phyloP scores from a whole-genome alignment of 2,329 filamentous ascomycete genomes.

The Diplodia seriata region DNA sequence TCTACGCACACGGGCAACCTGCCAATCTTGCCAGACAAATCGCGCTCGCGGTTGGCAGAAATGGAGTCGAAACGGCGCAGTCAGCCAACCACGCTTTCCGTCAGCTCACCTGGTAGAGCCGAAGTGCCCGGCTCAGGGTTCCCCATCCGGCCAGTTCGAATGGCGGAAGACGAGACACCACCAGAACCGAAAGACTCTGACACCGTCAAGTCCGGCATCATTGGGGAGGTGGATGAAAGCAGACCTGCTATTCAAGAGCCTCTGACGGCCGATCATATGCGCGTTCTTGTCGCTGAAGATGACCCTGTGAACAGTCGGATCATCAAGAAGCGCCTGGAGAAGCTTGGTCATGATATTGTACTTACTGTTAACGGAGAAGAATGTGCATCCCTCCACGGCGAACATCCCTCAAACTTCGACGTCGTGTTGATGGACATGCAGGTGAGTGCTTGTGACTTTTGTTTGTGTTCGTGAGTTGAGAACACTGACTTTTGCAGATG shows the following conservation, averaged over 20 bases:
- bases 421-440: constrained; percentile 93
- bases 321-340: constrained; percentile 79
- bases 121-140: constrained; percentile 46
- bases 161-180: constrained; percentile 52
- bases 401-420: constrained; percentile 70
- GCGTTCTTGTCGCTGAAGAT: constrained; percentile 83
- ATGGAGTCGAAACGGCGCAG: constrained; percentile 41
- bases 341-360: constrained; percentile 72
- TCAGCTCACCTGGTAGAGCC: constrained; percentile 26
- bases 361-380: constrained; percentile 85
- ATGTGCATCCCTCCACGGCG: constrained; percentile 74
- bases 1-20: background rate
- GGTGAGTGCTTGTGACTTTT: constrained; percentile 57
- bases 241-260: constrained; percentile 34
- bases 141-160: constrained; percentile 54
- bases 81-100: constrained; percentile 43
- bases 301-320: constrained; percentile 88
- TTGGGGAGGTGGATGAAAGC: constrained; percentile 42
- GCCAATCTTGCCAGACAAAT: background rate
- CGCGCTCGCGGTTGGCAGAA: background rate
- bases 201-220: constrained; percentile 37
- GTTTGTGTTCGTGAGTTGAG: background rate
- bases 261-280: constrained; percentile 55
- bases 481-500: constrained; percentile 66
- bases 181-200: background rate